Evolutionary conservation across 192 early-diverging fungal genomes (phyloP).

Genomic region (Phlyctochytrium planicorne): DNA sequence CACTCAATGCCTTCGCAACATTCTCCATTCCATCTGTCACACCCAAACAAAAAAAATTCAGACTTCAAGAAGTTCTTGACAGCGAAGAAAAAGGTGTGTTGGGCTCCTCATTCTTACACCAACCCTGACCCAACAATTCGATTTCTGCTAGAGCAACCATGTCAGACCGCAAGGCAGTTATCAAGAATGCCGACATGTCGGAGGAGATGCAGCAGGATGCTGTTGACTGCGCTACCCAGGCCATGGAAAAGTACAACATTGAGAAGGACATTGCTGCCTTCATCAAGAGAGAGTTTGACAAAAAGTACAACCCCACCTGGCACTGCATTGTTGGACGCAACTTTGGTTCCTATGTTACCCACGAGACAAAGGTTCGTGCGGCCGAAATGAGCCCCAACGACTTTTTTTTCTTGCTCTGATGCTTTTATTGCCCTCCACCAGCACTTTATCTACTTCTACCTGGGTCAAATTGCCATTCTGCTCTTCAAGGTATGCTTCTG

Average conservation of each 20-base stretch:
- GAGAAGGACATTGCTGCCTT: constrained; percentile 98
- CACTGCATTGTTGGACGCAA: constrained; percentile 98
- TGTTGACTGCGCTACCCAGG: constrained; percentile 80
- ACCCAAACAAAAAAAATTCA: too few species aligned
- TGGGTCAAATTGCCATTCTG: constrained; percentile 89
- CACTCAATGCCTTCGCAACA: too few species aligned
- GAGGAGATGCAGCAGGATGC: constrained; percentile 94
- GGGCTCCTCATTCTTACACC: too few species aligned
- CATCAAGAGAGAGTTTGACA: constrained; percentile 98
- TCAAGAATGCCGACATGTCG: constrained; percentile 98
- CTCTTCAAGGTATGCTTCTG: constrained; percentile 82
- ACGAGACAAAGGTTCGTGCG: constrained; percentile 69
- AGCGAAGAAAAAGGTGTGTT: constrained; percentile 1
- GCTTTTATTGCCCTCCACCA: constrained; percentile 32
- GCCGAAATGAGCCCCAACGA: too few species aligned
- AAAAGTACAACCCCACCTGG: constrained; percentile 97
- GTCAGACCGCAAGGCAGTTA: constrained; percentile 80
- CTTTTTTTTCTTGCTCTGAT: background rate
- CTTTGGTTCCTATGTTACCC: constrained; percentile 99
- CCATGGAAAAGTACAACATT: constrained; percentile 87
- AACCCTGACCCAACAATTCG: too few species aligned
- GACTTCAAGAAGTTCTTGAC: too few species aligned
- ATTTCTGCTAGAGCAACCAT: too few species aligned
- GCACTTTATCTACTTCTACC: constrained; percentile 99
- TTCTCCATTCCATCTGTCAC: too few species aligned